Evolutionary conservation across 805 yeast genomes (phyloP).

Genomic region (Cyberlindnera galapagoensis): DNA sequence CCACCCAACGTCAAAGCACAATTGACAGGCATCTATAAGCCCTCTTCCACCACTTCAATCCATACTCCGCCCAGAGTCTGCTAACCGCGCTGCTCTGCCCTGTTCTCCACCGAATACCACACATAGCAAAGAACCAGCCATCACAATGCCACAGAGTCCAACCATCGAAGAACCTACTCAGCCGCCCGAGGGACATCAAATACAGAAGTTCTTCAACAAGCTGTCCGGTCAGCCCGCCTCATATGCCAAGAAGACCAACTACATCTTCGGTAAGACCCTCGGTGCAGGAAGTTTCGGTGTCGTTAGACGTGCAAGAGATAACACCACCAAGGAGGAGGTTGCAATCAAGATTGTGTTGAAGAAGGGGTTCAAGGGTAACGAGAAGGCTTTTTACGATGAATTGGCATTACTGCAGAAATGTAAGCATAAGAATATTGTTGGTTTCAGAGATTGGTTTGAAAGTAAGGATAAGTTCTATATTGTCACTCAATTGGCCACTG

Average conservation of each 20-base stretch:
- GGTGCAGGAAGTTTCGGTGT: constrained; percentile 97
- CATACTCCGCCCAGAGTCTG: too few relatives aligned
- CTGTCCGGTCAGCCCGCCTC: constrained; percentile 69
- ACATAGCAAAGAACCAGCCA: too few relatives aligned
- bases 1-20: too few relatives aligned
- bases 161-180: constrained; percentile 1
- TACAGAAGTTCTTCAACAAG: constrained; percentile 40
- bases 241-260: constrained; percentile 58
- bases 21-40: too few relatives aligned
- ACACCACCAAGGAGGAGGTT: constrained; percentile 56
- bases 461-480: constrained; percentile 86
- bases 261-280: constrained; percentile 73
- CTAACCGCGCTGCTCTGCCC: too few relatives aligned
- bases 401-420: constrained; percentile 60
- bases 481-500: constrained; percentile 91
- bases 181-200: constrained; percentile 27
- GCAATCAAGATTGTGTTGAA: constrained; percentile 88
- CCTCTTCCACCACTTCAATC: too few relatives aligned
- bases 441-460: constrained; percentile 89
- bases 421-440: constrained; percentile 82
- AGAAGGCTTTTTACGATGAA: constrained; percentile 73
- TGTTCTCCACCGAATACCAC: too few relatives aligned
- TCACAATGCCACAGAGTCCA: background rate
- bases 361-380: constrained; percentile 76
- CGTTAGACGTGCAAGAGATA: constrained; percentile 65